Percentiles rank a stretch among this genome's conserved stretches.
phyloP scores from a whole-genome alignment of 306 rosid species.

The Vigna nakashimae region DNA sequence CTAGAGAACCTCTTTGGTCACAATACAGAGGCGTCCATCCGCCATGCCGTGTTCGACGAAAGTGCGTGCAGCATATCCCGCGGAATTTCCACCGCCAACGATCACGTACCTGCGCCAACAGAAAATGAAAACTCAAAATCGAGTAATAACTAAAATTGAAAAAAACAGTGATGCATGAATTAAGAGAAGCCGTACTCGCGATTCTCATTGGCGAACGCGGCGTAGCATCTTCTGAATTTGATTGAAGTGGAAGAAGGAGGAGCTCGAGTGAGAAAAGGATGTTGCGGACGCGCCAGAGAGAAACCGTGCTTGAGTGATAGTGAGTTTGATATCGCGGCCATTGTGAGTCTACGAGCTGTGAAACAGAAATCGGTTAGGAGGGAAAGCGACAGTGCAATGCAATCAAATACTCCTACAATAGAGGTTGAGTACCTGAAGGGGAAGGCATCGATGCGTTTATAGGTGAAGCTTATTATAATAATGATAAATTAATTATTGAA shows the following conservation, averaged over 20 bases:
- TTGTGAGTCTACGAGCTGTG: slow-evolving; percentile 59
- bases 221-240: slow-evolving; percentile 66
- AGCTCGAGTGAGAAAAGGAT: slow-evolving; percentile 35
- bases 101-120: slow-evolving; percentile 72
- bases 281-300: slow-evolving; percentile 55
- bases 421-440: slow-evolving; percentile 46
- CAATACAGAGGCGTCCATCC: slow-evolving; percentile 93
- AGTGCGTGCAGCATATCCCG: slow-evolving; percentile 93
- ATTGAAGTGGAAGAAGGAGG: slow-evolving; percentile 52
- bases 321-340: slow-evolving; percentile 65
- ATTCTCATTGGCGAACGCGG: slow-evolving; percentile 76
- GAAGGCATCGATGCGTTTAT: slow-evolving; percentile 47
- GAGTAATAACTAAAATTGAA: not conserved
- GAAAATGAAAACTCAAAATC: not conserved
- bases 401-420: slow-evolving; percentile 15
- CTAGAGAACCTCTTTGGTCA: slow-evolving; percentile 77
- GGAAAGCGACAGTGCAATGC: slow-evolving; percentile 46
- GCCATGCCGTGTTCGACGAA: slow-evolving; percentile 95
- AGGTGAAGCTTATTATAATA: not conserved
- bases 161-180: not conserved
- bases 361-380: slow-evolving; percentile 36
- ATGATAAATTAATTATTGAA: slow-evolving; percentile 16
- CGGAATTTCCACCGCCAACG: slow-evolving; percentile 97
- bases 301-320: slow-evolving; percentile 61
- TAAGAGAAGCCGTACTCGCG: slow-evolving; percentile 57